Evolutionary conservation across 495 filamentous ascomycete genomes (phyloP), one percentile per base, ranked within the genome.

Genomic region (Neurospora pannonica): DNA sequence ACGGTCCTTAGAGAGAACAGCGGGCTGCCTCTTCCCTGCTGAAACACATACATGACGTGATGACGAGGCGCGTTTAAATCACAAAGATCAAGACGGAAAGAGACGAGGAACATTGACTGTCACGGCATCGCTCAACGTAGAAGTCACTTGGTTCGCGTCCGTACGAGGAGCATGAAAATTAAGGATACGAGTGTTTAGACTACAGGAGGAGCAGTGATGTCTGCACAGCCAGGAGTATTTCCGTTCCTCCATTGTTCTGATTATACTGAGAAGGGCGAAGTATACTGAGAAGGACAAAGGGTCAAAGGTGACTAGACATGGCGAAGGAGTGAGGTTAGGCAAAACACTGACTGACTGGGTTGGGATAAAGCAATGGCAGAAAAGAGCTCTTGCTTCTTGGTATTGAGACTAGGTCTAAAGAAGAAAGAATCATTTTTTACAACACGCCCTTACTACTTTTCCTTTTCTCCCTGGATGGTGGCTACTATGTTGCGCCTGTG

Each of bases 381-480:
- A 67, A 28, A 67, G 54, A 62, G 54, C 54, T 67, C 11, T 67
- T 34, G 54, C 54, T 67, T 28, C 54, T 67, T 70, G 71, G 34
- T 24, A 24, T 38, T 31, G 8, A 48, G 13, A 28, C 28, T 36
- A 38, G 34, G 19, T 60, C n/a, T 71, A n/a, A 31, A 46, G 71
- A 40, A 72, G 28, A 77, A 73, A 10, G 71, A 79, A 40, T 79
- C 69, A 74, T 46, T 28, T 28, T 73, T 73, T 73, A 4, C 7
- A 10, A 38, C 11, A 37, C 15, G 15, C 8, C 31, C 67, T 73
- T 31, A 38, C 9, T 48, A 17, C 70, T 13, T 72, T 62, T 37
- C 85, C 87, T 94, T 95, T 84, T 97, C 92, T 5, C 96, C 96
- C 83, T 98, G 94, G 70, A 99, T 94, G 8, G 96, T 99, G 69